Evolutionary conservation across 306 rosid species (phyloP).

Genomic region (Pyrus bretschneideri): DNA sequence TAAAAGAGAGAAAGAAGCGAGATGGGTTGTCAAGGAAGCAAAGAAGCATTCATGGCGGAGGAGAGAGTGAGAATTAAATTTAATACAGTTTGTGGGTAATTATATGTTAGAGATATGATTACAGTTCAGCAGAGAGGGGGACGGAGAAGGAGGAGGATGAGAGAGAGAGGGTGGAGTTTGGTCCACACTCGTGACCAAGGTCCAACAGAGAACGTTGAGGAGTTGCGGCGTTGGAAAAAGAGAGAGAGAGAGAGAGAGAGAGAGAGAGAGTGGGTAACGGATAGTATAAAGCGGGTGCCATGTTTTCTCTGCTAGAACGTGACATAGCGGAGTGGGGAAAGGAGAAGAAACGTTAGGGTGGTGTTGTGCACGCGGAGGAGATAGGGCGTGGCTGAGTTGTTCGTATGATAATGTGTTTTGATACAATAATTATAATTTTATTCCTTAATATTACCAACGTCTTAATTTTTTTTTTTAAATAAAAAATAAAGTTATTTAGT

Average conservation of each 20-base stretch:
- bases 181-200: background rate
- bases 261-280: conserved; percentile 17
- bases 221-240: background rate
- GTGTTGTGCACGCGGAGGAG: background rate
- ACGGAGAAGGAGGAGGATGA: background rate
- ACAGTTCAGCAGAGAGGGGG: background rate
- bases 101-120: too few relatives aligned
- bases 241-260: background rate
- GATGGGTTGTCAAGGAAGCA: conserved; percentile 65
- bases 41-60: conserved; percentile 60
- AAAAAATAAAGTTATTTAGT: too few relatives aligned
- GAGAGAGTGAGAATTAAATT: background rate
- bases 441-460: background rate
- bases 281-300: background rate
- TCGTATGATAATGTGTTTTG: background rate
- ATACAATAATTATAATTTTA: background rate
- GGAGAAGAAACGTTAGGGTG: background rate
- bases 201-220: background rate
- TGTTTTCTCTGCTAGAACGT: background rate
- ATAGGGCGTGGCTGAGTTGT: background rate
- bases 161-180: background rate
- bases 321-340: background rate
- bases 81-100: background rate
- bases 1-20: background rate
- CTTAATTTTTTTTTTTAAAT: too few relatives aligned